Base-by-base conservation (phyloP, 2,329 filamentous ascomycete genomes). In the Aspergillus melleus region DNA sequence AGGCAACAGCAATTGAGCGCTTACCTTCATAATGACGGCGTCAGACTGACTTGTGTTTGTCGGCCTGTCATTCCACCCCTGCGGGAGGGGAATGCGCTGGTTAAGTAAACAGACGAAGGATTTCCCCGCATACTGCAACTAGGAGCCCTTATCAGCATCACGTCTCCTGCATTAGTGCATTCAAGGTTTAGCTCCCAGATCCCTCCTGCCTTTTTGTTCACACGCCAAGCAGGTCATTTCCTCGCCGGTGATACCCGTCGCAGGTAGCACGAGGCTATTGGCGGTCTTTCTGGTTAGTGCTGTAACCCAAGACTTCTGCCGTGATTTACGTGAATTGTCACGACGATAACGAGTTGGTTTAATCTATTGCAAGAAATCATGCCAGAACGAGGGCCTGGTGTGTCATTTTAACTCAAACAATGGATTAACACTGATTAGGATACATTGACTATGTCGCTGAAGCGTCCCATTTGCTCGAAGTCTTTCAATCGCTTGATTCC, bases 231-330 rank as follows among this genome's bases (percentile, higher is more conserved):
- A 51, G 19, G 20, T 49, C 53, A 49, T 32, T 49, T 54, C 16
- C 14, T 32, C 32, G 46, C 46, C 46, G 54, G 46, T 42, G 54
- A 55, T 55, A 55, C n/a, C 54, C 44, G 54, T 55, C 24, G 14
- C 29, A 39, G 22, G 39, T 29, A 6, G 26, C 9, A 19, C 54
- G 6, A 26, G 14, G 24, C 39, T 20, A 51, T 56, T 56, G 54
- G 47, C 49, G 32, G 46, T 36, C 10, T 24, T 10, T 39, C 42
- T 22, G 49, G 14, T 42, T 59, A 58, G 52, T 54, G 47, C 32
- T 59, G 57, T 51, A 59, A 59, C 57, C 57, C 57, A 59, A 59
- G 57, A 51, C 57, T 49, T 36, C 14, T 32, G 16, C 49, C 57
- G 29, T 47, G 24, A 20, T 54, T 24, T 4, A 24, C 22, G 6